phyloP scores from a whole-genome alignment of 2,329 filamentous ascomycete genomes.

The Eurotiales sp. region DNA sequence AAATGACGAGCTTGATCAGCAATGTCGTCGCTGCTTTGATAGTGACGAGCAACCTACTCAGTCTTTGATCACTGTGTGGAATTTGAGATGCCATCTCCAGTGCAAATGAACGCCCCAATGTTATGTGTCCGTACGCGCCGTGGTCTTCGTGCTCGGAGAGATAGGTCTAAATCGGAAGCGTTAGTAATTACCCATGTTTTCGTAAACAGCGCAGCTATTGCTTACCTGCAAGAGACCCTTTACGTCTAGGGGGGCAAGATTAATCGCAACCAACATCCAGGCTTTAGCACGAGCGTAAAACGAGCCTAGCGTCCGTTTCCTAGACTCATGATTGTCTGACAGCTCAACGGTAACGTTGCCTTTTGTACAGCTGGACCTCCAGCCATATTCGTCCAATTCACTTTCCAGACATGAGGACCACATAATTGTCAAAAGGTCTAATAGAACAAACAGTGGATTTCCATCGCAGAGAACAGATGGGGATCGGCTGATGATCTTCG shows the following conservation, averaged over 20 bases:
- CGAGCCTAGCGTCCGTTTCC: slow-evolving; percentile 71
- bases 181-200: not conserved
- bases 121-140: slow-evolving; percentile 84
- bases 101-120: slow-evolving; percentile 88
- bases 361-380: slow-evolving; percentile 72
- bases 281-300: slow-evolving; percentile 71
- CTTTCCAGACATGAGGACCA: slow-evolving; percentile 92
- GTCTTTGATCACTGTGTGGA: slow-evolving; percentile 77
- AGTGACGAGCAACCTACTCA: slow-evolving; percentile 47
- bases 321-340: slow-evolving; percentile 86
- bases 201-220: not conserved
- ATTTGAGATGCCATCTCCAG: slow-evolving; percentile 86
- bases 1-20: slow-evolving; percentile 9
- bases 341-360: slow-evolving; percentile 80
- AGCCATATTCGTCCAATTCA: slow-evolving; percentile 90
- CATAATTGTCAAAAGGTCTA: slow-evolving; percentile 90
- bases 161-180: slow-evolving; percentile 62
- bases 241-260: slow-evolving; percentile 83
- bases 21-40: not conserved
- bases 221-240: slow-evolving; percentile 75
- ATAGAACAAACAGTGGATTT: slow-evolving; percentile 82
- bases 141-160: slow-evolving; percentile 93
- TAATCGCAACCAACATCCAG: slow-evolving; percentile 79
- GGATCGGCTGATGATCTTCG: slow-evolving; percentile 77
- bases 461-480: slow-evolving; percentile 89